A percentile compares a stretch with the other conserved stretches of the same genome.
Evolutionary conservation across 768 basidiomycete species (phyloP).

Genomic region (Trametes punicea): DNA sequence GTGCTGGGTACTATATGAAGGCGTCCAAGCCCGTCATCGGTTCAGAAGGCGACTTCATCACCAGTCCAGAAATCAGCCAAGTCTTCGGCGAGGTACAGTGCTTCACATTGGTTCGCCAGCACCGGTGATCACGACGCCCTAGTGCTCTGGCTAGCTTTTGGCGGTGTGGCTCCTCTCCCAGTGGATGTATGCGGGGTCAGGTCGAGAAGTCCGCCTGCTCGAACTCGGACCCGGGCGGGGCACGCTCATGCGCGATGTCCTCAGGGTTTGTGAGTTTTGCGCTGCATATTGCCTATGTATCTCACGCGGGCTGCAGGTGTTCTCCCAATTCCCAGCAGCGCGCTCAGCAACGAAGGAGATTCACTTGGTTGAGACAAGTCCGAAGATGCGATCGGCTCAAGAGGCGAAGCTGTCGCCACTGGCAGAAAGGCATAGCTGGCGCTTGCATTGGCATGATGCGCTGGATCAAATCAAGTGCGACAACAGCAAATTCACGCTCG

Average conservation of each 20-base stretch:
- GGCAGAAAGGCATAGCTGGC: constrained; percentile 31
- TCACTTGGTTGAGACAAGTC: constrained; percentile 81
- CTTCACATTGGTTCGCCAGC: not conserved
- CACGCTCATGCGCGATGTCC: constrained; percentile 85
- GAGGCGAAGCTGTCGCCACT: constrained; percentile 42
- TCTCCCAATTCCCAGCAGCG: constrained; percentile 44
- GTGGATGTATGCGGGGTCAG: constrained; percentile 55
- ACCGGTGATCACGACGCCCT: constrained; percentile 39
- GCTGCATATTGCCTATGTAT: not conserved
- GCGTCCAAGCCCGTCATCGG: constrained; percentile 76
- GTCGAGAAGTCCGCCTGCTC: constrained; percentile 60
- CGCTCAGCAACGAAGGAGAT: constrained; percentile 42
- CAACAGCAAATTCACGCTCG: constrained; percentile 64
- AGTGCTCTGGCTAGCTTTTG: constrained; percentile 55
- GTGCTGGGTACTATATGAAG: constrained; percentile 90
- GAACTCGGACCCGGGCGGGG: constrained; percentile 95
- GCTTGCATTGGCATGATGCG: constrained; percentile 68
- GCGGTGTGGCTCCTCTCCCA: constrained; percentile 83
- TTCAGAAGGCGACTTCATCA: constrained; percentile 86
- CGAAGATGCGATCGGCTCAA: constrained; percentile 63
- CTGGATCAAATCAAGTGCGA: constrained; percentile 61
- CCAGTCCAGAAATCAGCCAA: constrained; percentile 95
- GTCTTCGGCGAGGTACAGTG: constrained; percentile 88
- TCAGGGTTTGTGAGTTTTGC: constrained; percentile 56
- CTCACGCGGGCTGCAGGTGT: constrained; percentile 38